These are phyloP conservation scores for Rhodotorula diobovata DNA, from an alignment of 768 basidiomycete genomes.

Conservation along the genomic window DNA sequence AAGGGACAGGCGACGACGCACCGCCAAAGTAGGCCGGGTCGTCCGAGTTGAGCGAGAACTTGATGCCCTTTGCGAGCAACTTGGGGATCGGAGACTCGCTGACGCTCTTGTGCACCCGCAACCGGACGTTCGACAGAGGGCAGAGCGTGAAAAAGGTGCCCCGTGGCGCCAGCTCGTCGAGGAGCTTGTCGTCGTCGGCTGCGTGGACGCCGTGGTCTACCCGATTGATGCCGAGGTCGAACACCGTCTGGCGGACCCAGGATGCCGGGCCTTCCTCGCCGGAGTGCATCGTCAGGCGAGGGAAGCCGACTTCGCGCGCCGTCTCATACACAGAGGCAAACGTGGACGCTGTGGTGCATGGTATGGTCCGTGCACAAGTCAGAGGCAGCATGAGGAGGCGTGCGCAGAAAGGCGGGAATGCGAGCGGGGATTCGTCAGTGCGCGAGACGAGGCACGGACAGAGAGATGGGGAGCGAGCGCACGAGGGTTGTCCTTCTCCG, in stretches of 20 bases:
- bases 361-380: too few relatives aligned
- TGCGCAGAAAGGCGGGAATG: background rate
- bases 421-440: too few relatives aligned
- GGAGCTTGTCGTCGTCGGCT: conserved; percentile 33
- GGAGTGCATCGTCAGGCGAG: conserved; percentile 38
- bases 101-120: conserved; percentile 26
- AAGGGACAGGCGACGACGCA: background rate
- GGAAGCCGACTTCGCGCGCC: conserved; percentile 31
- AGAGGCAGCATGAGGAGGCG: background rate
- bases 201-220: conserved; percentile 41
- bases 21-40: conserved; percentile 41
- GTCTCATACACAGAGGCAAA: conserved; percentile 30
- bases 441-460: too few relatives aligned
- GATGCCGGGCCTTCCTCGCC: conserved; percentile 42
- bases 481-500: conserved; percentile 32
- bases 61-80: conserved; percentile 36
- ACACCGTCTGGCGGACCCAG: conserved; percentile 28
- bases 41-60: conserved; percentile 42
- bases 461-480: too few relatives aligned
- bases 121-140: conserved; percentile 39
- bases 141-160: conserved; percentile 39
- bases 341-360: conserved; percentile 28
- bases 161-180: conserved; percentile 28
- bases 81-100: conserved; percentile 37
- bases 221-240: conserved; percentile 31